phyloP scores from a whole-genome alignment of 306 rosid genomes.

The Prunus persica region Prunus_persica_NCBIv2 NC_034009.1:4978001-4978500 shows the following conservation, averaged over 20 bases:
- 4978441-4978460: too few relatives aligned
- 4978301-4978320: constrained; percentile 34
- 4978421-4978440: too few relatives aligned
- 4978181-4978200: constrained; percentile 24
- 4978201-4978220: constrained; percentile 40
- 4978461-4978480: too few relatives aligned
- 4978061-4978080: constrained; percentile 34
- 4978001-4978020: constrained; percentile 47
- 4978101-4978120: constrained; percentile 40
- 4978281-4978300: constrained; percentile 37
- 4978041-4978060: constrained; percentile 43
- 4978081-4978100: constrained; percentile 39
- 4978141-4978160: constrained; percentile 48
- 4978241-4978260: constrained; percentile 31
- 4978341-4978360: constrained; percentile 12
- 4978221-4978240: constrained; percentile 42
- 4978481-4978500: too few relatives aligned
- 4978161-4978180: constrained; percentile 45
- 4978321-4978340: background rate
- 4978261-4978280: constrained; percentile 38
- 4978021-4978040: constrained; percentile 50
- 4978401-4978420: too few relatives aligned
- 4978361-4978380: background rate
- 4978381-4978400: too few relatives aligned
- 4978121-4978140: constrained; percentile 57